A percentile compares a stretch with the other conserved stretches of the same genome.
Evolutionary conservation across 2,329 filamentous ascomycete genomes (phyloP).

Genomic region (Aspergillus terreus): DNA sequence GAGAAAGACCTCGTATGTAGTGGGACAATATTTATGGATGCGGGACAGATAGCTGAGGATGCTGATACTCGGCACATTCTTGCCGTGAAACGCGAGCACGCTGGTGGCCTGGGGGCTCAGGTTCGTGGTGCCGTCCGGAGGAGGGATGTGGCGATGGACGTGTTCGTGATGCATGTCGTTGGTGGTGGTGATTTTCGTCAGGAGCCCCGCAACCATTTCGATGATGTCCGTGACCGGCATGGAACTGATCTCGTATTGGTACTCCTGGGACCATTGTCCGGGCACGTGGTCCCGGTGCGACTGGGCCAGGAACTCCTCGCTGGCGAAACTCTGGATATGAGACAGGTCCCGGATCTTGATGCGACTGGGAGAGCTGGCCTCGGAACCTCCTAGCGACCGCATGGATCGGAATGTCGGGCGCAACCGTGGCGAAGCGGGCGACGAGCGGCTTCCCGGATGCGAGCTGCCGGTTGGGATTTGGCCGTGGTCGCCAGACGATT

Average conservation of each 20-base stretch:
- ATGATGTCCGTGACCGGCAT: conserved; percentile 98
- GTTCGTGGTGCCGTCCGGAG: conserved; percentile 56
- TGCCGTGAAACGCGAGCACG: conserved; percentile 94
- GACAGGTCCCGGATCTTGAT: conserved; percentile 85
- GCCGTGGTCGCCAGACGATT: conserved; percentile 20
- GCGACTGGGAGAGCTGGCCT: conserved; percentile 50
- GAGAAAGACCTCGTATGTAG: conserved; percentile 95
- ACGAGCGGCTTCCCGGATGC: conserved; percentile 28
- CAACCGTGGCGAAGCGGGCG: conserved; percentile 44
- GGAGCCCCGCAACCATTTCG: conserved; percentile 93
- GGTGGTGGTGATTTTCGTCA: conserved; percentile 95
- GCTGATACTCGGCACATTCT: conserved; percentile 95
- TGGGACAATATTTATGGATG: conserved; percentile 98
- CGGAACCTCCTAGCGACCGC: conserved; percentile 40
- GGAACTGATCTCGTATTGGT: conserved; percentile 87
- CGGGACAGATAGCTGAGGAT: conserved; percentile 92
- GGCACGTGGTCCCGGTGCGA: conserved; percentile 44
- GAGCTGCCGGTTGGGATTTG: conserved; percentile 25
- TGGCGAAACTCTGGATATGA: conserved; percentile 86
- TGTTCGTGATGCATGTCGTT: conserved; percentile 94
- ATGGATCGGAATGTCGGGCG: conserved; percentile 44
- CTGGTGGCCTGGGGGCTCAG: conserved; percentile 63
- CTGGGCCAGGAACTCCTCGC: conserved; percentile 65
- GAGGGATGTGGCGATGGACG: conserved; percentile 69
- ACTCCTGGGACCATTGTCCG: conserved; percentile 47